phyloP scores from a whole-genome alignment of 495 filamentous ascomycete species.

The Talaromyces borbonicus region DNA sequence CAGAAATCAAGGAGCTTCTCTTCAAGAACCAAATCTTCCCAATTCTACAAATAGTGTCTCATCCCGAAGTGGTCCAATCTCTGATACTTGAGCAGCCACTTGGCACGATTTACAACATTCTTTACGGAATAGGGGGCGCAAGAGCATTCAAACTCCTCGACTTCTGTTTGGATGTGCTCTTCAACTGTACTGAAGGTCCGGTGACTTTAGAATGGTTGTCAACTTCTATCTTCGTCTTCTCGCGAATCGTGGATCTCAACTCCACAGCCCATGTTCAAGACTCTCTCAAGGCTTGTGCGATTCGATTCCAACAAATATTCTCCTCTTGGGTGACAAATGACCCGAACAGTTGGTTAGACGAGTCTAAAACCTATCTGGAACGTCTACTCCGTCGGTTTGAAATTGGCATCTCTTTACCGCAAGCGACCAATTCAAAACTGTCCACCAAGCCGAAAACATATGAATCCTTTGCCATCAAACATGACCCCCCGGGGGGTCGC shows the following conservation, averaged over 20 bases:
- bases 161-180: slow-evolving; percentile 11
- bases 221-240: slow-evolving; percentile 10
- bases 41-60: slow-evolving; percentile 42
- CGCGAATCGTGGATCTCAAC: slow-evolving; percentile 12
- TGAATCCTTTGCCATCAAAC: not conserved
- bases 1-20: slow-evolving; percentile 13
- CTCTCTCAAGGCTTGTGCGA: slow-evolving; percentile 6
- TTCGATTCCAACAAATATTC: slow-evolving; percentile 5
- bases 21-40: slow-evolving; percentile 34
- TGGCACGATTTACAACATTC: slow-evolving; percentile 46
- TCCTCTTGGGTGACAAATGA: not conserved
- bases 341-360: not conserved
- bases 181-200: not conserved
- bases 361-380: slow-evolving; percentile 3
- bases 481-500: slow-evolving; percentile 15
- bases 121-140: slow-evolving; percentile 42
- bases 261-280: slow-evolving; percentile 11
- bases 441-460: not conserved
- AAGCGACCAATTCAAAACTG: not conserved
- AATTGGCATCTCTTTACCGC: slow-evolving; percentile 4
- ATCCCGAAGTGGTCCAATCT: slow-evolving; percentile 40
- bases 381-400: slow-evolving; percentile 8
- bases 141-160: slow-evolving; percentile 34
- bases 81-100: slow-evolving; percentile 44
- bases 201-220: slow-evolving; percentile 6